A percentile compares a stretch with the other conserved stretches of the same genome.
phyloP scores from a whole-genome alignment of 2,329 filamentous ascomycete genomes.

The Penicillium occitanis region DNA sequence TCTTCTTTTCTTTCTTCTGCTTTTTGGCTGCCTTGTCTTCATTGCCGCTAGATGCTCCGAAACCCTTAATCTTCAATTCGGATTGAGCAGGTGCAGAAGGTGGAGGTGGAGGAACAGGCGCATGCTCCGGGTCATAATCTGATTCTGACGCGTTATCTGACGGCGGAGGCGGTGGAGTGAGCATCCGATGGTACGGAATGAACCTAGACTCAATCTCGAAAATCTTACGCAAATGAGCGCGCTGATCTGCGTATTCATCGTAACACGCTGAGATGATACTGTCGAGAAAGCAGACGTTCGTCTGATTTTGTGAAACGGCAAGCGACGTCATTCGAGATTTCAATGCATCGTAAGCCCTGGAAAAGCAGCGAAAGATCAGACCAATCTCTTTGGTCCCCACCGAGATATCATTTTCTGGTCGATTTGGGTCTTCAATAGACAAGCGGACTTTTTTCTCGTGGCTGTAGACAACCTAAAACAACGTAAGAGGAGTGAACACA shows the following conservation, averaged over 20 bases:
- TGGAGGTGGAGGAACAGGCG: constrained; percentile 21
- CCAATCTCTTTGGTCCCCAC: constrained; percentile 74
- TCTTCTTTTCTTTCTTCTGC: constrained; percentile 16
- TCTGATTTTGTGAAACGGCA: constrained; percentile 36
- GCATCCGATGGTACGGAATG: constrained; percentile 29
- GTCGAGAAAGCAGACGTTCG: constrained; percentile 59
- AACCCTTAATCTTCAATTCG: constrained; percentile 10
- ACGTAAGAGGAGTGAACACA: background rate
- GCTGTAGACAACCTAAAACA: constrained; percentile 15
- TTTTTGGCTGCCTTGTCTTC: constrained; percentile 7
- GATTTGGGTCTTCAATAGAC: constrained; percentile 90
- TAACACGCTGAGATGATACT: constrained; percentile 78
- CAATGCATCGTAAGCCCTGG: constrained; percentile 60
- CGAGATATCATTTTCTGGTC: constrained; percentile 80
- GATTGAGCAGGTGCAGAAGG: background rate
- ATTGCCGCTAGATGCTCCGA: constrained; percentile 6
- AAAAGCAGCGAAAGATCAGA: constrained; percentile 69
- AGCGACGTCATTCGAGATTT: constrained; percentile 54
- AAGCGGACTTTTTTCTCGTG: constrained; percentile 55
- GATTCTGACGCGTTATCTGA: constrained; percentile 26
- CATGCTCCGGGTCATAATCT: constrained; percentile 26
- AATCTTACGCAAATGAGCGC: constrained; percentile 60
- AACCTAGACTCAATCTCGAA: constrained; percentile 46
- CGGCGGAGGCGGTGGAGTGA: constrained; percentile 28
- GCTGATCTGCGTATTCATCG: constrained; percentile 67